Evolutionary conservation across 176 grass and related monocot species (phyloP), one percentile per base, ranked within the genome.

Genomic region (Thalia dealbata): DNA sequence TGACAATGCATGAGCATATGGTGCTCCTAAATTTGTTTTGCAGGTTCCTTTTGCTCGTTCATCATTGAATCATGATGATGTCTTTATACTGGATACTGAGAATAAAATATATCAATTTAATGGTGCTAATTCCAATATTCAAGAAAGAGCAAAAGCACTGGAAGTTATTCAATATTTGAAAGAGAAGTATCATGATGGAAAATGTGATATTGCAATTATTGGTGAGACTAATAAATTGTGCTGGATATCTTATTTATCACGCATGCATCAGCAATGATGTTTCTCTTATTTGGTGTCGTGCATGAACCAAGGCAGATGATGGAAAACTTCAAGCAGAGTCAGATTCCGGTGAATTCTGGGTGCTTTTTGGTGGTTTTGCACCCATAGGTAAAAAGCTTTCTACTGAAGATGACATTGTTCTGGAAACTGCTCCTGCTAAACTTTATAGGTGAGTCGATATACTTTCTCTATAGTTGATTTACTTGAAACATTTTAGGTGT

Each of bases 301-400:
- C 50, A 50, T 68, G 38, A 23, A 68, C 65, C 18, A 45, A 68
- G 65, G 6, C 65, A 72, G 70, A 72, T 15, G 77, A 79, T 71
- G 77, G 77, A 61, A 79, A 71, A 29, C 67, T 79, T 2, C 51
- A 71, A 29, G 67, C 67, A 32, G 55, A 79, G 29, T 61, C 25
- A 14, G 77, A 79, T 23, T 60, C 77, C 22, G 77, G 77, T 48
- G 77, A 79, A 62, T 79, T 79, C 52, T 79, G 77, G 77, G 54
- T 28, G 38, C 43, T 79, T 2, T 79, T 79, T 71, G 77, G 77
- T 62, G 77, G 77, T 27, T 79, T 71, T 71, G 77, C 77, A n/a
- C 77, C 77, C 8, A 58, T 71, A 60, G 52, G 38, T 15, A 70
- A 71, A 61, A 79, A 71, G 26, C 26, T 51, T 52, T 26, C 22